Evolutionary conservation across 1,284 basidiomycete species (phyloP), one percentile per base, ranked within the genome.

Genomic region (Apiotrichum gamsii): DNA sequence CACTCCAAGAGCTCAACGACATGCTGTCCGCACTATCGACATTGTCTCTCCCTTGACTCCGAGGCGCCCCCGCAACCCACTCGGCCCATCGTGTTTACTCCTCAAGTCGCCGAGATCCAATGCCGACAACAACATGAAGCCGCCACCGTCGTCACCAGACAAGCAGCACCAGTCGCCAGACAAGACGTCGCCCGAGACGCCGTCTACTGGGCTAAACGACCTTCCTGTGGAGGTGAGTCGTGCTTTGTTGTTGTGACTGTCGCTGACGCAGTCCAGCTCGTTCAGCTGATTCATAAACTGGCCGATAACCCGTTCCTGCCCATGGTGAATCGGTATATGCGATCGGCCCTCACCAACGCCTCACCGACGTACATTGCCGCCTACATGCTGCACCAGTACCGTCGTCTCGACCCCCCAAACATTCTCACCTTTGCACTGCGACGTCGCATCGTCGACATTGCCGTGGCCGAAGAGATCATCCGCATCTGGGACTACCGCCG

Each of bases 201-300:
- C n/a, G n/a, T n/a, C n/a, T n/a, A n/a, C n/a, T n/a, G n/a, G 51
- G 21, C 43, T 61, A 16, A 45, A 38, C 9, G 54, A 58, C 39
- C 52, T 64, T 11, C 58, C 61, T 3, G 30, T 51, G 15, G 61
- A 64, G 47, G 61, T 64, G 19, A 44, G 42, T 37, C n/a, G 25
- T 21, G 34, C 11, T 36, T 36, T 21, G 34, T 18, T 23, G 8
- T 8, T 36, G 10, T 14, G n/a, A 39, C 41, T 8, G 6, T 25
- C 8, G 8, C 21, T 24, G 20, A 15, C 32, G 3, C 24, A 8
- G 15, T 23, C 8, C 52, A 89, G 87, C 74, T 90, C 5, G 65
- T 89, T 0, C 83, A 84, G 57, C 80, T 86, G 45, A 77, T 90
- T 20, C 82, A 88, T 52, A 75, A 84, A 13, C 77, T 75, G 51